A percentile compares a stretch with the other conserved stretches of the same genome.
Conservation (phyloP, 1,284 basidiomycete species). For the Dichomitus squalens region DNA sequence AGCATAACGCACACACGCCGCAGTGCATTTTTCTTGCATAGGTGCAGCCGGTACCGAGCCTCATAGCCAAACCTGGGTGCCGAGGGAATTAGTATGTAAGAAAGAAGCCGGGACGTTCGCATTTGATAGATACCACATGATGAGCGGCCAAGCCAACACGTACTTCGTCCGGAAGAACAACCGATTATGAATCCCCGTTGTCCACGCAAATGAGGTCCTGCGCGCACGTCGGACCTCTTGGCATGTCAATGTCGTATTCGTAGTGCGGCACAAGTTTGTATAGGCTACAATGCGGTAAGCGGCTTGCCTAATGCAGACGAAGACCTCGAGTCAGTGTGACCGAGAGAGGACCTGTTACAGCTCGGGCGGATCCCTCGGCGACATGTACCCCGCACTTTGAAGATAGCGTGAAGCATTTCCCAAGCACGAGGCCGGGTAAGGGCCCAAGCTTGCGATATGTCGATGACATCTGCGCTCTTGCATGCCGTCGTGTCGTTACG, state of each 20-base stretch:
- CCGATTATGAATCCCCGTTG: neutral
- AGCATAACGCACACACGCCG: slow-evolving; percentile 4
- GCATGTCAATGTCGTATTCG: neutral
- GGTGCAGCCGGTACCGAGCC: slow-evolving; percentile 14
- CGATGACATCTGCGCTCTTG: neutral
- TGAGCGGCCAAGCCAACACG: neutral
- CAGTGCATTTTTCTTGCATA: slow-evolving; percentile 10
- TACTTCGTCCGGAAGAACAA: neutral
- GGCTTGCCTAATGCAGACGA: slow-evolving; percentile 4
- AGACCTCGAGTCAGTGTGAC: slow-evolving; percentile 9
- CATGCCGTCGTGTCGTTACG: neutral
- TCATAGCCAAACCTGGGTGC: slow-evolving; percentile 6
- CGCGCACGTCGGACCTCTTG: neutral
- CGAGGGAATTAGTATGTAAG: slow-evolving; percentile 13
- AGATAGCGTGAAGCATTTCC: slow-evolving; percentile 1
- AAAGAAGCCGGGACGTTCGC: slow-evolving; percentile 1
- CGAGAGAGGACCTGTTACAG: neutral
- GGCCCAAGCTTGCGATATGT: neutral
- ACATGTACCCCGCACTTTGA: slow-evolving; percentile 3
- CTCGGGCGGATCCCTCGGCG: neutral
- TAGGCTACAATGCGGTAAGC: slow-evolving; percentile 4
- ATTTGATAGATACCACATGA: neutral
- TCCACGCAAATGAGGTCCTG: slow-evolving; percentile 5
- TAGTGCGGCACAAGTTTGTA: neutral
- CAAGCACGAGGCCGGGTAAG: neutral